Evolutionary conservation across 257 asterid genomes (phyloP).

Genomic region (Ophiorrhiza pumila): DNA sequence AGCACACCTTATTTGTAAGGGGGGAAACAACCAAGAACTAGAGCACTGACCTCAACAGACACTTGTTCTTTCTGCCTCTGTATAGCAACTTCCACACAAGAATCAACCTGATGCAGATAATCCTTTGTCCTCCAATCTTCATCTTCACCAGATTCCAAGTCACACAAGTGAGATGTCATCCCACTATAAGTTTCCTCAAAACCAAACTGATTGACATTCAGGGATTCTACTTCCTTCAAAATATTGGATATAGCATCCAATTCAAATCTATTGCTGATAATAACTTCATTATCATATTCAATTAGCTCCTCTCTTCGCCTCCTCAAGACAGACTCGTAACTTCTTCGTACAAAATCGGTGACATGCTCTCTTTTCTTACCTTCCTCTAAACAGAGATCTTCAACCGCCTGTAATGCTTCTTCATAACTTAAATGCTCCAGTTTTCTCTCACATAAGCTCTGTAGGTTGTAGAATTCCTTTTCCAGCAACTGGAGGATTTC

Average conservation of each 20-base stretch:
- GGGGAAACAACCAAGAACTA: conserved; percentile 17
- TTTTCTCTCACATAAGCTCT: conserved; percentile 86
- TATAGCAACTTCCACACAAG: conserved; percentile 83
- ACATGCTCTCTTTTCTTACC: conserved; percentile 71
- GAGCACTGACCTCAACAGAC: conserved; percentile 70
- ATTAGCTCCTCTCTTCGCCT: conserved; percentile 73
- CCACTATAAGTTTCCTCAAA: conserved; percentile 74
- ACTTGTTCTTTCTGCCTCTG: conserved; percentile 93
- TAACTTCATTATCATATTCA: conserved; percentile 50
- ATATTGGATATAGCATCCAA: conserved; percentile 81
- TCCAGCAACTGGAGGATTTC: conserved; percentile 77
- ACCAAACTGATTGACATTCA: conserved; percentile 68
- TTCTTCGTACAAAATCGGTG: conserved; percentile 41
- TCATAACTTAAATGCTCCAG: conserved; percentile 74
- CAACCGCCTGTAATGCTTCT: conserved; percentile 85
- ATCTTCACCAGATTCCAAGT: conserved; percentile 81
- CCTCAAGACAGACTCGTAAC: conserved; percentile 73
- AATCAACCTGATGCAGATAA: conserved; percentile 71
- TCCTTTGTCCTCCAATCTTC: conserved; percentile 82
- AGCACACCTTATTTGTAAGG: not conserved
- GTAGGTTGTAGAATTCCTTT: conserved; percentile 78
- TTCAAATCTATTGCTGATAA: conserved; percentile 60
- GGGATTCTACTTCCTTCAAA: conserved; percentile 82
- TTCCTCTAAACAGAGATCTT: conserved; percentile 81
- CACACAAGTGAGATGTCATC: conserved; percentile 58